Percentiles rank a stretch among this genome's conserved stretches.
Conservation (phyloP, 768 basidiomycete genomes). For the Lactarius trivialis region DNA sequence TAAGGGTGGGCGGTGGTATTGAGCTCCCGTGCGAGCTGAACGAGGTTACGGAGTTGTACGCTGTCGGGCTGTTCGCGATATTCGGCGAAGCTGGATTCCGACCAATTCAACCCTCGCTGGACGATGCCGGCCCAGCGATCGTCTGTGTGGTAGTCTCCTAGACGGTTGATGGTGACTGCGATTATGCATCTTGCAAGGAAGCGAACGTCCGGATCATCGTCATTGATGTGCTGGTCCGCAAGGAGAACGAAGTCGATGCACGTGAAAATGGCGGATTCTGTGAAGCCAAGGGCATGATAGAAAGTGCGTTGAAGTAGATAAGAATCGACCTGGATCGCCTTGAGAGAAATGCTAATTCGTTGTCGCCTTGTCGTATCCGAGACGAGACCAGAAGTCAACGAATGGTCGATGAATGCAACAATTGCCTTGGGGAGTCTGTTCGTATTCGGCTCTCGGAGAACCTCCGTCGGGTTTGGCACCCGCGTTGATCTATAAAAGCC, state of each 20-base stretch:
- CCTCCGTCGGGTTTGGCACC: neutral
- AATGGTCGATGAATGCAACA: constrained; percentile 6
- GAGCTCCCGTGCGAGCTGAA: neutral
- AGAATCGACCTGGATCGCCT: neutral
- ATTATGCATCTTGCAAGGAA: neutral
- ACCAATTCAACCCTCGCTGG: neutral
- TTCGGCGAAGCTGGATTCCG: neutral
- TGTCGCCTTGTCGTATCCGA: neutral
- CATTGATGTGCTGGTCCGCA: neutral
- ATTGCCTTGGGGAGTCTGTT: constrained; percentile 1
- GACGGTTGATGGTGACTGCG: neutral
- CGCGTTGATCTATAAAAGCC: constrained; percentile 7
- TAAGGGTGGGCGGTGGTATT: neutral
- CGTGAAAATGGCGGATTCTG: neutral
- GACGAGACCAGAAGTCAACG: constrained; percentile 2
- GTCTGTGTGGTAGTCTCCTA: neutral
- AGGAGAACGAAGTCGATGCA: constrained; percentile 5
- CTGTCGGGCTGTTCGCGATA: neutral
- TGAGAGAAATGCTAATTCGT: neutral
- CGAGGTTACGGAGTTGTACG: neutral
- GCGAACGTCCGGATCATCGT: neutral
- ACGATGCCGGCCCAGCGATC: neutral
- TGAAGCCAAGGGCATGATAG: constrained; percentile 1
- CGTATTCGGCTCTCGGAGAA: neutral
- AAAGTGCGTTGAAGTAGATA: constrained; percentile 6